These are phyloP conservation scores for Pseudogymnoascus sp. DNA, from an alignment of 2,329 filamentous ascomycete species.

Conservation along the genomic window DNA sequence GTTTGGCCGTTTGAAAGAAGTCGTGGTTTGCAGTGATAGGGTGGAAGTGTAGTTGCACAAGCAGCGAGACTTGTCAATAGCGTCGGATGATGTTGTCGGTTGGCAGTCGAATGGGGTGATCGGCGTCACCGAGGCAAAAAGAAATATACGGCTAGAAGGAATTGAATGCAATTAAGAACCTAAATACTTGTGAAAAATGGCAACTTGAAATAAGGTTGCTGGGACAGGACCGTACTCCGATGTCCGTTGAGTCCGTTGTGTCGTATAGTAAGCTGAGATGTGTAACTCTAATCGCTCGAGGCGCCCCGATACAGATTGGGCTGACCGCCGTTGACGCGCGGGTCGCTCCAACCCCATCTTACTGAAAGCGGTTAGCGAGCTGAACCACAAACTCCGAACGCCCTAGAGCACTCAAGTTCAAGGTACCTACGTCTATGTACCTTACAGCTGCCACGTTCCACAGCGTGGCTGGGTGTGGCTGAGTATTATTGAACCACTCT, in stretches of 20 bases:
- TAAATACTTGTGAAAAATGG: constrained; percentile 8
- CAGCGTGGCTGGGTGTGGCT: background rate
- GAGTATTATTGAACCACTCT: background rate
- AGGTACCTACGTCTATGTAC: constrained; percentile 8
- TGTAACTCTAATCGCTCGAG: constrained; percentile 3
- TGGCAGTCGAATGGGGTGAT: background rate
- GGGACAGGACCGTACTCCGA: background rate
- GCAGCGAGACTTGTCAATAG: background rate
- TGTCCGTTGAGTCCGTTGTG: background rate
- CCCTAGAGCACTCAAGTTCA: too few species aligned
- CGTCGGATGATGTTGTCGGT: constrained; percentile 4
- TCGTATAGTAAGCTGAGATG: constrained; percentile 8
- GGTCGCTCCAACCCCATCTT: constrained; percentile 3
- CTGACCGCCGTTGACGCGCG: constrained; percentile 3
- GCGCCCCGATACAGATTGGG: constrained; percentile 6
- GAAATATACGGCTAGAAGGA: constrained; percentile 1
- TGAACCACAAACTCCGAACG: background rate
- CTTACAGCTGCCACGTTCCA: constrained; percentile 8
- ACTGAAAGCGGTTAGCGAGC: background rate
- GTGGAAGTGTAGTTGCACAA: background rate
- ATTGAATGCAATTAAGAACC: constrained; percentile 7
- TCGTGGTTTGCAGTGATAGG: background rate
- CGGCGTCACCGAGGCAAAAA: background rate
- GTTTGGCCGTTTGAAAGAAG: background rate
- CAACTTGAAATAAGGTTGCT: constrained; percentile 7